Evolutionary conservation across 106 monocot genomes (phyloP), one percentile per base, ranked within the genome.

Genomic region (Xerophyta viscosa): DNA sequence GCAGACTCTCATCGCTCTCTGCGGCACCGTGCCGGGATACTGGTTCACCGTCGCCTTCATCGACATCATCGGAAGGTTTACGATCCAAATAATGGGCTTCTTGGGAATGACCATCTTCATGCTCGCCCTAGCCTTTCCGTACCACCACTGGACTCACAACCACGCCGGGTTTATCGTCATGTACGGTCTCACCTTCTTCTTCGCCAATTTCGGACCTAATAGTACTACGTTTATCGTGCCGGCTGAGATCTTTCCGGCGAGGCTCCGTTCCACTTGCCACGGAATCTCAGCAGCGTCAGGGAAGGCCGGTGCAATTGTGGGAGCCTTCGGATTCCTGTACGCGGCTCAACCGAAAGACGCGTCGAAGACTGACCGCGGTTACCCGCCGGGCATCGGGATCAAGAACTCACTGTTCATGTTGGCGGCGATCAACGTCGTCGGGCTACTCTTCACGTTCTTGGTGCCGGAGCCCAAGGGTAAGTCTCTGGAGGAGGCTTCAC

Each of bases 181-280:
- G 54, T 73, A 73, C 25, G 73, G 29, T 4, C 30, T 82, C 56
- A 76, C 82, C 43, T 82, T 82, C 76, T 82, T 82, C 65, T 82
- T 82, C 65, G 81, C 81, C 17, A 82, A 82, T 41, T 82, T 82
- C 36, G 81, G 81, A n/a, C 81, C 81, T 39, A 82, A 82, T 46
- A 71, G 64, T 60, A 82, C 81, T 10, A 82, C 81, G 8, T 82
- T 82, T 63, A 75, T 82, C 37, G 81, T 76, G 31, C 81, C 81
- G 51, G 81, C 81, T 7, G 81, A 81, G 71, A 81, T 81, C 37
- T 81, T 71, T 27, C 81, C 81, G 4, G 76, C 81, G 18, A 50
- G 81, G 60, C 59, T 82, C 36, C 46, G 81, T 45, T 76, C 81
- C 8, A 82, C 81, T 1, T 82, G 81, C 61, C 81, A 82, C 56